Evolutionary conservation across 306 rosid genomes (phyloP).

Genomic region (Rosa persica): DNA sequence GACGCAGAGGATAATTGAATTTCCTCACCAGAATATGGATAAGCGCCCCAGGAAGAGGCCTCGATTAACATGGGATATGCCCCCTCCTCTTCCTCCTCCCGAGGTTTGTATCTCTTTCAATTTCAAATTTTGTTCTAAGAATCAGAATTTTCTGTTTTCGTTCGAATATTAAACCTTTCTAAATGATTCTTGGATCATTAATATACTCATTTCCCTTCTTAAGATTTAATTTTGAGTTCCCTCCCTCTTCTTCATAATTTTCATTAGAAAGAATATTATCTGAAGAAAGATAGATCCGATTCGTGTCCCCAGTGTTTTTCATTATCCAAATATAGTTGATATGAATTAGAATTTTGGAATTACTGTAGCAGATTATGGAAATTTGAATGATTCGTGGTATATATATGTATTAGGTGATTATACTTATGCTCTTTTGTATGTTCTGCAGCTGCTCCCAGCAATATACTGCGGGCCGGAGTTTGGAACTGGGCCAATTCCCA

Average conservation of each 20-base stretch:
- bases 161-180: neutral
- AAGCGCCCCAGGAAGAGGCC: slow-evolving; percentile 76
- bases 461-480: slow-evolving; percentile 59
- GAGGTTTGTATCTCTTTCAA: slow-evolving; percentile 36
- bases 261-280: neutral
- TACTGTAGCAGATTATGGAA: neutral
- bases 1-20: slow-evolving; percentile 68
- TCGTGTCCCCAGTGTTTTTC: neutral
- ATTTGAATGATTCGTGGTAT: neutral
- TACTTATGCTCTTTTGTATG: neutral
- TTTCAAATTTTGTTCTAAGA: neutral
- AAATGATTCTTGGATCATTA: neutral
- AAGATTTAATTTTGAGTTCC: neutral
- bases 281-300: neutral
- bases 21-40: slow-evolving; percentile 70
- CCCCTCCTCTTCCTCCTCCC: slow-evolving; percentile 58
- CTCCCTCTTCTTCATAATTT: neutral
- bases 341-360: neutral
- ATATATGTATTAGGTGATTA: neutral
- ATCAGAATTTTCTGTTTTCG: neutral
- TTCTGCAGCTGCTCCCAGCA: slow-evolving; percentile 54
- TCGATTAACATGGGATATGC: slow-evolving; percentile 77
- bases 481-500: slow-evolving; percentile 50
- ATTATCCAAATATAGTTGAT: neutral
- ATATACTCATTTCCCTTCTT: neutral